Evolutionary conservation across 2,329 filamentous ascomycete genomes (phyloP).

Genomic region (Calonectria henricotiae): DNA sequence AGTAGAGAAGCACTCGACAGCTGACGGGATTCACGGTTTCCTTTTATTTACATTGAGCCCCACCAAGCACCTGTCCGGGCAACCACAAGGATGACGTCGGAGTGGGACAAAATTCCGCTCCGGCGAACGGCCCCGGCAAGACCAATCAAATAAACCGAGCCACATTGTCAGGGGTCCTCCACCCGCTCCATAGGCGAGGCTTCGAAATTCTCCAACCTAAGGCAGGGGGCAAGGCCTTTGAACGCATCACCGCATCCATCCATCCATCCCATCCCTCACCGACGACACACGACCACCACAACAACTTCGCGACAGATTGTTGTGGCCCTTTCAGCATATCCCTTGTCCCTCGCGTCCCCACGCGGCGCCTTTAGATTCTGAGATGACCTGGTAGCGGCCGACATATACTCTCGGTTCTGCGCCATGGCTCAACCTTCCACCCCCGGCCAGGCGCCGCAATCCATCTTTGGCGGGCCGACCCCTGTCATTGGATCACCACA

Average conservation of each 20-base stretch:
- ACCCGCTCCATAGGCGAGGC: conserved; percentile 41
- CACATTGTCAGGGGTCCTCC: conserved; percentile 38
- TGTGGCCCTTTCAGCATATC: conserved; percentile 2
- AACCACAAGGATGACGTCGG: conserved; percentile 52
- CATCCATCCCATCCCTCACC: conserved; percentile 40
- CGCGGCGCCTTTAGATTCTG: conserved; percentile 34
- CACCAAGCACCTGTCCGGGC: conserved; percentile 57
- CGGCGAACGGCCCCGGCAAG: conserved; percentile 36
- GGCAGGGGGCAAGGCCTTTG: conserved; percentile 44
- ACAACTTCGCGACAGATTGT: conserved; percentile 5
- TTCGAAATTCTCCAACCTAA: conserved; percentile 43
- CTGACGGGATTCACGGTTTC: conserved; percentile 48
- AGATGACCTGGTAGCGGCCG: conserved; percentile 47
- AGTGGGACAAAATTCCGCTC: conserved; percentile 44
- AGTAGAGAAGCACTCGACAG: conserved; percentile 45
- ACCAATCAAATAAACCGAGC: conserved; percentile 41
- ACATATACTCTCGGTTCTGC: conserved; percentile 41
- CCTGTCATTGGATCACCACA: conserved; percentile 51
- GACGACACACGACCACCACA: conserved; percentile 40
- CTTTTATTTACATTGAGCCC: conserved; percentile 67
- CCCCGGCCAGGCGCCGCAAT: conserved; percentile 62
- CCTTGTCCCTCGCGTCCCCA: neutral
- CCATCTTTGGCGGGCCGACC: conserved; percentile 66
- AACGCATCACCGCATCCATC: conserved; percentile 44
- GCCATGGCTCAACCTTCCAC: conserved; percentile 66